Conservation (phyloP, 192 early-diverging fungal genomes). For the Linnemannia hyalina region DNA sequence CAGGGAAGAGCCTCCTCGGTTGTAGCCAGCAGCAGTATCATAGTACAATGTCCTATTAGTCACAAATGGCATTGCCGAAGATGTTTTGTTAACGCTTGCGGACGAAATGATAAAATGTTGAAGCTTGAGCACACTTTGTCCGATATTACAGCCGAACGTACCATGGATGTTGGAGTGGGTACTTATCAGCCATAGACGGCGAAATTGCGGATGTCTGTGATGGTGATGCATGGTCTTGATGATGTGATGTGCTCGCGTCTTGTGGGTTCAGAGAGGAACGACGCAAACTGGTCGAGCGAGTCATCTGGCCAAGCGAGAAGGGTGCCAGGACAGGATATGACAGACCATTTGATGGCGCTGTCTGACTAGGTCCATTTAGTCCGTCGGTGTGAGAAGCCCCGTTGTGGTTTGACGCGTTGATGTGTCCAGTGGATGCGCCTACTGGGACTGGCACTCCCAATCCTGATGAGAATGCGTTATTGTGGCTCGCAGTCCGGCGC, state of each 20-base stretch:
- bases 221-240: slow-evolving; percentile 15
- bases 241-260: background rate
- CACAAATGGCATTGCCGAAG: background rate
- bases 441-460: slow-evolving; percentile 23
- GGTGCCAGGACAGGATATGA: slow-evolving; percentile 25
- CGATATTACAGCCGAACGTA: slow-evolving; percentile 2
- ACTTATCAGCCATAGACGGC: background rate
- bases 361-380: background rate
- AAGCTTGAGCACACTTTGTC: background rate
- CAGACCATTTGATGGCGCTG: background rate
- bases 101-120: background rate
- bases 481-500: slow-evolving; percentile 52
- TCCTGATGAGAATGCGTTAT: slow-evolving; percentile 46
- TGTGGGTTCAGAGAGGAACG: slow-evolving; percentile 27
- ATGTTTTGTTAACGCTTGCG: background rate
- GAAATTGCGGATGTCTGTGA: slow-evolving; percentile 9
- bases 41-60: slow-evolving; percentile 41
- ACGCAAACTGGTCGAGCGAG: slow-evolving; percentile 17
- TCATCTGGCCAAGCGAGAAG: slow-evolving; percentile 41
- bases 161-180: slow-evolving; percentile 61
- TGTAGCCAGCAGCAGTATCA: slow-evolving; percentile 32
- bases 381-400: background rate
- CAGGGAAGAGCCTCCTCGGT: slow-evolving; percentile 27
- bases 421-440: background rate
- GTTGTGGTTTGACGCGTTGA: background rate